Evolutionary conservation across 768 basidiomycete species (phyloP).

Genomic region (Pisolithus albus): DNA sequence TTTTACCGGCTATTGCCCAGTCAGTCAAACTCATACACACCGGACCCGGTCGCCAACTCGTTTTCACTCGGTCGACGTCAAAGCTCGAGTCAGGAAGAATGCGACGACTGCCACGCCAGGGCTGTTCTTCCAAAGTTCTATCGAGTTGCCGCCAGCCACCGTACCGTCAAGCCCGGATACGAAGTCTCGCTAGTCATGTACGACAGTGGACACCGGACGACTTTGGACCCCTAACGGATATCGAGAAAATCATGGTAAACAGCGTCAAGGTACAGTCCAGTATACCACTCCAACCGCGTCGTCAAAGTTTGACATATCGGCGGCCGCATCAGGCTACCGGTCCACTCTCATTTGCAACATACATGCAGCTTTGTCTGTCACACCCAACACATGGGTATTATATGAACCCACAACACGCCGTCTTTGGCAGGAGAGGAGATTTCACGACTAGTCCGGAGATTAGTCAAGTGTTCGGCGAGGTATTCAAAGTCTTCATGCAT

Average conservation of each 20-base stretch:
- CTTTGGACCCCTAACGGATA: conserved; percentile 25
- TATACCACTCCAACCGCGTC: not conserved
- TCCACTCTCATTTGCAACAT: conserved; percentile 79
- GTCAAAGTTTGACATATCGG: not conserved
- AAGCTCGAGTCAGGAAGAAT: conserved; percentile 4
- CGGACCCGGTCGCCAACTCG: not conserved
- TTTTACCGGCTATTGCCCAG: not conserved
- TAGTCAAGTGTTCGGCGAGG: conserved; percentile 94
- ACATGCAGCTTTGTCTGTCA: conserved; percentile 86
- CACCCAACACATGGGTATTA: conserved; percentile 94
- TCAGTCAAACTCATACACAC: not conserved
- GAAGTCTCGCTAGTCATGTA: not conserved
- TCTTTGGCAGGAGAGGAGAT: conserved; percentile 85
- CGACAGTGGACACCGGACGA: not conserved
- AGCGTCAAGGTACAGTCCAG: conserved; percentile 60
- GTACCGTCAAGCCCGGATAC: not conserved
- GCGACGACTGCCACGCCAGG: conserved; percentile 4
- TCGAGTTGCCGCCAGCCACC: conserved; percentile 1
- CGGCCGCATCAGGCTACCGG: conserved; percentile 61
- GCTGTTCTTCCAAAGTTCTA: not conserved
- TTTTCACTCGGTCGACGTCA: not conserved
- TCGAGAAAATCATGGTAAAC: conserved; percentile 66
- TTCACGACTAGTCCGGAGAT: conserved; percentile 98
- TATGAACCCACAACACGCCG: conserved; percentile 60
- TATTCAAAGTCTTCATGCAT: conserved; percentile 29